Evolutionary conservation across 257 asterid genomes (phyloP), one percentile per base, ranked within the genome.

Genomic region (Nicotiana obtusifolia): DNA sequence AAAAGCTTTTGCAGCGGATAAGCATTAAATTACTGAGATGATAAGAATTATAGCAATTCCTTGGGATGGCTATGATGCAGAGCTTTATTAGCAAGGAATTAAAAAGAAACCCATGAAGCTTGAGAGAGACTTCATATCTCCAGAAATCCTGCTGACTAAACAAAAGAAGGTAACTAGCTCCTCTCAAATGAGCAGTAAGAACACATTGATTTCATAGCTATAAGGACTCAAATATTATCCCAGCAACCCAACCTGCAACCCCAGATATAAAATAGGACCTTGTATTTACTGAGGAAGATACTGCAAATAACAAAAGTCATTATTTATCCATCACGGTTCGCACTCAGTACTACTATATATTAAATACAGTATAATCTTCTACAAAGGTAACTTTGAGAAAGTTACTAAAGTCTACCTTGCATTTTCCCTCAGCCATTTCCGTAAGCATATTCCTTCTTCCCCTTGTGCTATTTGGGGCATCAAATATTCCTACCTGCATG

Each of bases 401-500:
- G 44, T 35, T 35, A 35, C 44, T 6, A 7, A 35, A 35, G 6
- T 78, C 30, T 87, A 94, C 99, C 98, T 95, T 95, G 95, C 99
- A 95, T 77, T 90, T 90, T 80, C 99, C 98, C 89, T 94, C 99
- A 65, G 99, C 98, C 97, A 95, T 78, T 89, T 77, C 86, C 99
- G 93, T 94, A 78, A 95, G 98, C 99, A 95, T 92, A 87, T 94
- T 95, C 86, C 99, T 91, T 87, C 99, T 90, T 82, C 83, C 76
- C 85, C 91, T 87, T 67, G 97, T 90, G 86, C 99, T 95, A 89
- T 95, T 95, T 73, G 99, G 93, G 81, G 99, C 99, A 84, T 95
- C 99, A 84, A 95, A 93, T 86, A 95, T 92, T 83, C 99, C 99
- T 81, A 94, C 99, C 99, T 95, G 83, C 83, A n/a, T n/a, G n/a